A percentile compares a stretch with the other conserved stretches of the same genome.
Conservation (phyloP, 306 rosid species). For the Boehmeria nivea region DNA sequence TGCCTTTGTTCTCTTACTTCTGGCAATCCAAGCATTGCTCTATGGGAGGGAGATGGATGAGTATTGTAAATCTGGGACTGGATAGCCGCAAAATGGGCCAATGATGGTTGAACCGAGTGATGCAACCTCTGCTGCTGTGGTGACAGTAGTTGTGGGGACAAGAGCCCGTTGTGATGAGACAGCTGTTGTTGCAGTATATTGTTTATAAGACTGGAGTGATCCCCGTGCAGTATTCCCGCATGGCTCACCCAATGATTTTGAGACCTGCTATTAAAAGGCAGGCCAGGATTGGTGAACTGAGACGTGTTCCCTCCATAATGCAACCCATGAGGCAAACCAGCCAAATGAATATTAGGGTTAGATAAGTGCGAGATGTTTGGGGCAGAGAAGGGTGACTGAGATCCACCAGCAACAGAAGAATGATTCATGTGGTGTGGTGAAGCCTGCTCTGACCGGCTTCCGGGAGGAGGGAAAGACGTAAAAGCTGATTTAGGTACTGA, state of each 20-base stretch:
- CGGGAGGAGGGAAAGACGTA: constrained; percentile 51
- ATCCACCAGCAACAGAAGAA: constrained; percentile 42
- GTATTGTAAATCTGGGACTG: constrained; percentile 44
- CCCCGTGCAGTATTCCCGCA: constrained; percentile 49
- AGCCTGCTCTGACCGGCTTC: constrained; percentile 39
- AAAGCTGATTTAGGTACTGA: constrained; percentile 47
- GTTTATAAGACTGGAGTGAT: constrained; percentile 50
- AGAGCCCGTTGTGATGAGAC: constrained; percentile 56
- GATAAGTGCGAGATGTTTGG: constrained; percentile 42
- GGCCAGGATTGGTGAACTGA: constrained; percentile 41
- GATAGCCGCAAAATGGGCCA: constrained; percentile 49
- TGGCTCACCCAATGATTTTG: constrained; percentile 51
- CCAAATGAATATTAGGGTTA: constrained; percentile 39
- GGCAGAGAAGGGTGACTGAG: constrained; percentile 41
- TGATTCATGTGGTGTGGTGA: constrained; percentile 52
- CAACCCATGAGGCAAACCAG: constrained; percentile 46
- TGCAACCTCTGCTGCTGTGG: constrained; percentile 55
- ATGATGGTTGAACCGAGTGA: constrained; percentile 45
- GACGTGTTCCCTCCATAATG: constrained; percentile 51
- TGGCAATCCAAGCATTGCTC: constrained; percentile 67
- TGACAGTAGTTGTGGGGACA: constrained; percentile 44
- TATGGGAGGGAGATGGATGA: constrained; percentile 56
- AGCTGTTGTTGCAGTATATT: constrained; percentile 80
- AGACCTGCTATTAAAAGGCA: constrained; percentile 38
- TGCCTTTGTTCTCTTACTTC: constrained; percentile 83